Percentiles rank a stretch among this genome's conserved stretches.
phyloP scores from a whole-genome alignment of 2,329 filamentous ascomycete genomes.

The Aspergillus clavatus region DNA sequence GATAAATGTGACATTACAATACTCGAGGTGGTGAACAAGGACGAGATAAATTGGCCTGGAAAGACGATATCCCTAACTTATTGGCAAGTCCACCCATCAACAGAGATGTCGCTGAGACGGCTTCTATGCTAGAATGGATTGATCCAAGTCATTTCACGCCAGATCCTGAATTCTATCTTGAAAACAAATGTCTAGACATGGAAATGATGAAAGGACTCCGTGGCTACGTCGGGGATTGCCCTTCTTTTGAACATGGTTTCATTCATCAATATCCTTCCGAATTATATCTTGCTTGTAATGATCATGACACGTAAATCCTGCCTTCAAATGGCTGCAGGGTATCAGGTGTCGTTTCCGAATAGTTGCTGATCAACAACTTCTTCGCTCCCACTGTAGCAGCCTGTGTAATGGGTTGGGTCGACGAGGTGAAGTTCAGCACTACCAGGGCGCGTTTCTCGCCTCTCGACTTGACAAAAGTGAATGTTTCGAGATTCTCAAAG shows the following conservation, averaged over 20 bases:
- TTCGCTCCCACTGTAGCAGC: conserved; percentile 3
- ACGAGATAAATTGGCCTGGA: background rate
- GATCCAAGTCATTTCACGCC: too few species aligned
- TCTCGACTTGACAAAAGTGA: conserved; percentile 19
- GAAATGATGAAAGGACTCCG: too few species aligned
- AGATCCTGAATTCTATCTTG: too few species aligned
- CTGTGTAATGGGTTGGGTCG: conserved; percentile 11
- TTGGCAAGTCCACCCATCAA: too few species aligned
- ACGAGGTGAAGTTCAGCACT: conserved; percentile 15
- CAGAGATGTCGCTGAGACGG: too few species aligned
- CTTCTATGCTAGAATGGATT: too few species aligned
- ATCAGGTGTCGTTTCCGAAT: background rate
- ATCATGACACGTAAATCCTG: conserved; percentile 14
- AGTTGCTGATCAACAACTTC: conserved; percentile 19
- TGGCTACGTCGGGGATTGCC: too few species aligned
- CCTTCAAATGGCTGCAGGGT: conserved; percentile 18
- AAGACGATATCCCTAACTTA: background rate
- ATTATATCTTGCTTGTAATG: too few species aligned
- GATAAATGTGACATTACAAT: too few species aligned
- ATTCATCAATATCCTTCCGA: too few species aligned
- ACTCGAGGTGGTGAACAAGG: conserved; percentile 9
- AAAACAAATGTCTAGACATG: too few species aligned
- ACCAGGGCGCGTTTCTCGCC: conserved; percentile 14
- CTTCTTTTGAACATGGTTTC: too few species aligned
- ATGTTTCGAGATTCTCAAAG: conserved; percentile 18